These are phyloP conservation scores for Apiospora malaysiana DNA, from an alignment of 2,329 filamentous ascomycete species.

Conservation along the genomic window DNA sequence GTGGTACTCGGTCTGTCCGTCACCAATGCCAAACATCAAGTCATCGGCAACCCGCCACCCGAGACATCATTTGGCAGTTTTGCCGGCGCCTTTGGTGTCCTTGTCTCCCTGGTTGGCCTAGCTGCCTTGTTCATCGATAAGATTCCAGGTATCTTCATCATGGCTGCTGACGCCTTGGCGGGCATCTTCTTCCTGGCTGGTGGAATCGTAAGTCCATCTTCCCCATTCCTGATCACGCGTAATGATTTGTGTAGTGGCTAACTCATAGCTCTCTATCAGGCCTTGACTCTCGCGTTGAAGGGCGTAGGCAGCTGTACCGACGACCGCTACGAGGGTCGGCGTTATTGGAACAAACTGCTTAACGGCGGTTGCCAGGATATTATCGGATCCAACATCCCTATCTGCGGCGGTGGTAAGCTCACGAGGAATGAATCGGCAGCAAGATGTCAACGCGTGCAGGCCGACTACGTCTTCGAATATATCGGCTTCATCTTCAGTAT, in stretches of 20 bases:
- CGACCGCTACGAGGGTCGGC: neutral
- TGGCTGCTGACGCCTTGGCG: constrained; percentile 37
- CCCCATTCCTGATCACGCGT: neutral
- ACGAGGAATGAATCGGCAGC: constrained; percentile 22
- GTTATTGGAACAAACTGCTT: constrained; percentile 36
- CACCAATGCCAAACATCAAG: constrained; percentile 40
- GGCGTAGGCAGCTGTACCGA: constrained; percentile 36
- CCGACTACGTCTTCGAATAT: constrained; percentile 40
- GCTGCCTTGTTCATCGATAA: constrained; percentile 37
- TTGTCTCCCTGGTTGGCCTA: constrained; percentile 37
- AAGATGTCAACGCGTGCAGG: constrained; percentile 38
- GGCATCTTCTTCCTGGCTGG: constrained; percentile 41
- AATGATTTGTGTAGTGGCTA: neutral
- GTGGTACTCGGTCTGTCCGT: constrained; percentile 41
- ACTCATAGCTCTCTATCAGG: constrained; percentile 27
- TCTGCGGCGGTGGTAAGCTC: constrained; percentile 23
- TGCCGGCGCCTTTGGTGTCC: constrained; percentile 40
- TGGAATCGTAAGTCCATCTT: constrained; percentile 36
- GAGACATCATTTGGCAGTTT: constrained; percentile 42
- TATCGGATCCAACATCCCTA: neutral
- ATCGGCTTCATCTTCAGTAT: constrained; percentile 35
- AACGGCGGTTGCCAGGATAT: constrained; percentile 37
- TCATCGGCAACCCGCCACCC: constrained; percentile 33
- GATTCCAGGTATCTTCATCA: constrained; percentile 35
- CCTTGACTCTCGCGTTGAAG: constrained; percentile 40